phyloP scores from a whole-genome alignment of 768 basidiomycete genomes.

The Ramaria sp. region DNA sequence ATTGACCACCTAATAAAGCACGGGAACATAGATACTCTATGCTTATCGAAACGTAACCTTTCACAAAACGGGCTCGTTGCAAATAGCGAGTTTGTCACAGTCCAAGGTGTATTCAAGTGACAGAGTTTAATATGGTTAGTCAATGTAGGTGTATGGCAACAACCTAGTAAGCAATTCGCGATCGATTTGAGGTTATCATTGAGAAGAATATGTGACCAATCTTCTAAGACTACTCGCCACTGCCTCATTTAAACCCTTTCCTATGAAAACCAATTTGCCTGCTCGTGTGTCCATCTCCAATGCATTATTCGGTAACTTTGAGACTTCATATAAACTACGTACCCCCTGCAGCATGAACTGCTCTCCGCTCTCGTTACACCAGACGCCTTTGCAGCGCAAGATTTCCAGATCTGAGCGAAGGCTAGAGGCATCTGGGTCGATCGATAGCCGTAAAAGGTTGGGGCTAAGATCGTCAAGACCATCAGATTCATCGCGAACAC shows the following conservation, averaged over 20 bases:
- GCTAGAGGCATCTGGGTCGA: background rate
- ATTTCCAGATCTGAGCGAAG: slow-evolving; percentile 35
- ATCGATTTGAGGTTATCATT: too few species aligned
- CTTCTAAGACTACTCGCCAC: slow-evolving; percentile 40
- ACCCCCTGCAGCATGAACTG: slow-evolving; percentile 85
- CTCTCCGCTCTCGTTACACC: slow-evolving; percentile 40
- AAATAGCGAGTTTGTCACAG: too few species aligned
- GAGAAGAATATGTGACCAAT: background rate
- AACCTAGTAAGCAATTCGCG: too few species aligned
- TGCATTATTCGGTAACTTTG: slow-evolving; percentile 27
- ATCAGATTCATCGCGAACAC: background rate
- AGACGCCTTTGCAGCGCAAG: slow-evolving; percentile 83
- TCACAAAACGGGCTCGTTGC: too few species aligned
- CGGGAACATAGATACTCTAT: too few species aligned
- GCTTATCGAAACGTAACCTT: too few species aligned
- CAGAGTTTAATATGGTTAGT: too few species aligned
- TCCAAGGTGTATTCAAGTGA: too few species aligned
- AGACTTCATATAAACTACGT: slow-evolving; percentile 77
- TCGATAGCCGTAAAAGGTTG: background rate
- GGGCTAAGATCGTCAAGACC: background rate
- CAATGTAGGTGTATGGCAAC: too few species aligned
- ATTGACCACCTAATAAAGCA: too few species aligned
- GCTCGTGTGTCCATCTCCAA: slow-evolving; percentile 37
- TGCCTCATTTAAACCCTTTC: slow-evolving; percentile 55
- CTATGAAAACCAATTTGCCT: slow-evolving; percentile 84